Base-by-base conservation (phyloP, 2,329 filamentous ascomycete species). In the Aotearoamyces nothofagi region DNA sequence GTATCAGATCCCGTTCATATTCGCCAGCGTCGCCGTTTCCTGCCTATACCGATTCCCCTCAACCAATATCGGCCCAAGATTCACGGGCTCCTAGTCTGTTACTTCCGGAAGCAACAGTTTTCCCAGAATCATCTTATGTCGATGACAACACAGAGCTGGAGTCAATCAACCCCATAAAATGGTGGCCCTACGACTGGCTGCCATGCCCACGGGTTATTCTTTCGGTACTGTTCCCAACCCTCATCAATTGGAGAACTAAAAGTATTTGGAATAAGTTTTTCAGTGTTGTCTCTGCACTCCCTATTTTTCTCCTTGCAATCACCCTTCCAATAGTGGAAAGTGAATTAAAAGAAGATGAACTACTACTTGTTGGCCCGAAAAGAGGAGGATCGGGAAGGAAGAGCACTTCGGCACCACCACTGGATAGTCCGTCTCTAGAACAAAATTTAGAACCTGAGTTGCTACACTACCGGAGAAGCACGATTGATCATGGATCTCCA, bases 261-360 rank as follows among this genome's bases (percentile, higher is more conserved):
- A 72, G 61, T n/a, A 52, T 78, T n/a, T 83, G 76, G 72, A 86
- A 87, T 43, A 84, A 80, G 45, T 56, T 84, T 24, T 57, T 94
- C 26, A 87, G 83, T 23, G 44, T 90, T 8, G 64, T 92, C 20
- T 86, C 86, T 5, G 76, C 83, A n/a, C 81, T 86, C 1, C 92
- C 79, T 42, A 83, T 98, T 20, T 81, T 98, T 37, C 56, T 96
- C 2, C 62, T 98, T 4, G 87, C 87, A 1, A 72, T 90, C 26
- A 98, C 90, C 1, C 54, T 98, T 4, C 90, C 92, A 0, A 84
- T 98, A 1, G 81, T 93, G 5, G 87, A 96, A 43, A 68, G 69
- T 1, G 63, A 69, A 12, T 61, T 65, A 5, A 66, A 71, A 9
- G 54, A 53, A 4, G 58, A 63, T 4, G 50, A 55, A 17, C n/a